phyloP scores from a whole-genome alignment of 2,329 filamentous ascomycete species.

The Capronia epimyces region DNA sequence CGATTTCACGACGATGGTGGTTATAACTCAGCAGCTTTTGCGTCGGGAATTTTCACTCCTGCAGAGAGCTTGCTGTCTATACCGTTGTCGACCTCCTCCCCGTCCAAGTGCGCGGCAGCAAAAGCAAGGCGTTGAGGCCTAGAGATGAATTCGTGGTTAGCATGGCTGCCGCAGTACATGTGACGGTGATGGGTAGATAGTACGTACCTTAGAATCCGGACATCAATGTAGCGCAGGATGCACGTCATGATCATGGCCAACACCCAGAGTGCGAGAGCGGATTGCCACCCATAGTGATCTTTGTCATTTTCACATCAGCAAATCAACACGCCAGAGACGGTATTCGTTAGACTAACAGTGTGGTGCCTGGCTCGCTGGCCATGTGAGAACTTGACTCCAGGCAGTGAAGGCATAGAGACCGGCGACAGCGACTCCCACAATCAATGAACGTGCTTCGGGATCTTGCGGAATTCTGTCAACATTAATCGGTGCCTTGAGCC shows the following conservation, averaged over 20 bases:
- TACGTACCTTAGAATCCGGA: neutral
- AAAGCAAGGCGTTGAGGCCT: too few species aligned
- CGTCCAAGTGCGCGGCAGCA: too few species aligned
- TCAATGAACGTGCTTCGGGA: constrained; percentile 46
- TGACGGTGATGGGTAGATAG: neutral
- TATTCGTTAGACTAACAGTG: constrained; percentile 32
- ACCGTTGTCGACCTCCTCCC: too few species aligned
- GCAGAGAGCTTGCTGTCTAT: too few species aligned
- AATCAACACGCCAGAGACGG: neutral
- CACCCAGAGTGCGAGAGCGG: constrained; percentile 42
- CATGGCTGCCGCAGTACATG: too few species aligned
- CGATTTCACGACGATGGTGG: too few species aligned
- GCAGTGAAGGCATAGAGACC: constrained; percentile 48
- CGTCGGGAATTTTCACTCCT: too few species aligned
- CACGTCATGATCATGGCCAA: constrained; percentile 46
- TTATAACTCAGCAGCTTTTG: too few species aligned
- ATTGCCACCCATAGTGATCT: constrained; percentile 47
- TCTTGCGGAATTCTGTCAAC: constrained; percentile 40
- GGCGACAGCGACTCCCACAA: constrained; percentile 48
- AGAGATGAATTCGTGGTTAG: too few species aligned
- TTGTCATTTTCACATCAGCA: neutral
- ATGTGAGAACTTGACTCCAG: constrained; percentile 50
- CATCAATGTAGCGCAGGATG: constrained; percentile 38
- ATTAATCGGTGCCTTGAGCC: neutral
- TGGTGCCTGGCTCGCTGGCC: constrained; percentile 49